These are phyloP conservation scores for Echeveria elegans DNA, from an alignment of 164 flowering plant genomes.

Conservation along the genomic window DNA sequence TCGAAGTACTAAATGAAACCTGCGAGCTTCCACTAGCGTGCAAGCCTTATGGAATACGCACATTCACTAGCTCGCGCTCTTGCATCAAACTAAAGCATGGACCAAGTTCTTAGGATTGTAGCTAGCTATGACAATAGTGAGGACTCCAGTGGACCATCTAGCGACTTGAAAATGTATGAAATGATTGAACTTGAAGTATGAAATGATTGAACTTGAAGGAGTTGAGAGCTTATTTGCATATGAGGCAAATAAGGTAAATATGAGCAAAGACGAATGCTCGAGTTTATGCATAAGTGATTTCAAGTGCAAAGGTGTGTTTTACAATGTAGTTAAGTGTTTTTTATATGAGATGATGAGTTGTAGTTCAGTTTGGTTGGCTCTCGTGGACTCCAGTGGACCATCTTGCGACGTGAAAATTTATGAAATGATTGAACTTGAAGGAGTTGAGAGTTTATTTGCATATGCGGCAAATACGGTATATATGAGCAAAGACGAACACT, in stretches of 20 bases:
- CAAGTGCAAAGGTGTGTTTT: constrained; percentile 45
- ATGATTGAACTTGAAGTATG: too few species aligned
- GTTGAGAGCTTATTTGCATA: constrained; percentile 37
- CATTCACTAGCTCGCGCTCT: constrained; percentile 42
- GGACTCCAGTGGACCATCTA: constrained; percentile 22
- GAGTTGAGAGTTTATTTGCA: constrained; percentile 37
- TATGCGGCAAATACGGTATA: constrained; percentile 18
- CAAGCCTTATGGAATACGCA: constrained; percentile 62
- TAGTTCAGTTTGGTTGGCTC: too few species aligned
- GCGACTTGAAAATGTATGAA: constrained; percentile 21
- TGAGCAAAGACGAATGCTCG: constrained; percentile 44
- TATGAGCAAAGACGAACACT: constrained; percentile 45
- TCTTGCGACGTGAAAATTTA: constrained; percentile 28
- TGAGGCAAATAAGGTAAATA: constrained; percentile 18
- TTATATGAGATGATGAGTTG: constrained; percentile 45
- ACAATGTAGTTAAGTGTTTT: constrained; percentile 30
- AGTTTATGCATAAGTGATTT: constrained; percentile 50
- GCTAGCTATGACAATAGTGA: constrained; percentile 5
- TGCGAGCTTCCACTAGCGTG: constrained; percentile 86
- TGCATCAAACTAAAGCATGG: constrained; percentile 31
- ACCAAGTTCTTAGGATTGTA: constrained; percentile 21
- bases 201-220: constrained; percentile 55
- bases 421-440: constrained; percentile 56
- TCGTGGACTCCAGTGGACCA: constrained; percentile 17
- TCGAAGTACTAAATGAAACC: constrained; percentile 44